phyloP scores from a whole-genome alignment of 164 flowering plant species.

The Cinnamomum micranthum region DNA sequence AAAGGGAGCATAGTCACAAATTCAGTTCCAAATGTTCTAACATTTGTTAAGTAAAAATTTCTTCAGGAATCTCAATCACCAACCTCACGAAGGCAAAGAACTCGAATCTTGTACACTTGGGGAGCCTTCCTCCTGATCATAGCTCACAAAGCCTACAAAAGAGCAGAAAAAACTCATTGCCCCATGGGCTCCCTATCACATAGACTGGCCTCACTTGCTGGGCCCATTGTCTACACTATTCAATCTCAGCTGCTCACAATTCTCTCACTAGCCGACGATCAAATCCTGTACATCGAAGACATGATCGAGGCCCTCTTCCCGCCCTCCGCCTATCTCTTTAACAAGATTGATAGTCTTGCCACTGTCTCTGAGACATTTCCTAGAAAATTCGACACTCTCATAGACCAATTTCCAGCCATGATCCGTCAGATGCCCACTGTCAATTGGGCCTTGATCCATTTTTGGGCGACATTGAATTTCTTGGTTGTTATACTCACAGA shows the following conservation, averaged over 20 bases:
- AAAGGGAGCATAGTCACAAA: neutral
- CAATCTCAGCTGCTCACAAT: constrained; percentile 33
- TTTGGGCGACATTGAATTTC: constrained; percentile 28
- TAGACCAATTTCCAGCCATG: constrained; percentile 19
- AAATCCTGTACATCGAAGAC: constrained; percentile 34
- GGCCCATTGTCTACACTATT: constrained; percentile 25
- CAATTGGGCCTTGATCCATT: constrained; percentile 16
- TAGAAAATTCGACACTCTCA: constrained; percentile 27
- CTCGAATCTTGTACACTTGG: constrained; percentile 46
- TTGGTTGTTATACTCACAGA: constrained; percentile 16
- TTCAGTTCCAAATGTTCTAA: neutral
- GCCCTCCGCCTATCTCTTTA: constrained; percentile 33
- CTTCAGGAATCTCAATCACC: constrained; percentile 1
- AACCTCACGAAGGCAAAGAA: constrained; percentile 14
- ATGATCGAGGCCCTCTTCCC: constrained; percentile 42
- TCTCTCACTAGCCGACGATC: constrained; percentile 42
- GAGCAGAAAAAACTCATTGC: constrained; percentile 22
- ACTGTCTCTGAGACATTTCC: constrained; percentile 33
- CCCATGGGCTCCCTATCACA: constrained; percentile 36
- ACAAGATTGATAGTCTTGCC: constrained; percentile 41
- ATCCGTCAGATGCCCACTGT: constrained; percentile 20
- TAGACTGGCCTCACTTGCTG: constrained; percentile 13
- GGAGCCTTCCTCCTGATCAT: constrained; percentile 39
- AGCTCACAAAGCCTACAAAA: constrained; percentile 26
- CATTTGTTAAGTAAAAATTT: neutral